Conservation (phyloP, 495 filamentous ascomycete species). For the Podospora didyma region DNA sequence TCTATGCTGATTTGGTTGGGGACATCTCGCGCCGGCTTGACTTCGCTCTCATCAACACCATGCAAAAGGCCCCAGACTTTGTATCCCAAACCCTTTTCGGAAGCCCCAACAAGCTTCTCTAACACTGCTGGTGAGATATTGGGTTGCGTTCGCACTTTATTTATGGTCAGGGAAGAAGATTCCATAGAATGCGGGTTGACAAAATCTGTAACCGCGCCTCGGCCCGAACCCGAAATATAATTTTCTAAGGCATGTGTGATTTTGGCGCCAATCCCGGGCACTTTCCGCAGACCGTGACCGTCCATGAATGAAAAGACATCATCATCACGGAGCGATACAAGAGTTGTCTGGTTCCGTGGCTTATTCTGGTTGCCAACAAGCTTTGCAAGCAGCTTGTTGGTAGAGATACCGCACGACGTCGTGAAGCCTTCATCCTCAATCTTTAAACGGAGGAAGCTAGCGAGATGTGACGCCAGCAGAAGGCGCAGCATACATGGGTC, state of each 20-base stretch:
- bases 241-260: conserved; percentile 65
- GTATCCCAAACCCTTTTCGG: conserved; percentile 61
- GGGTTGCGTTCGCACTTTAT: conserved; percentile 57
- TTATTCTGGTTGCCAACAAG: conserved; percentile 81
- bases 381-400: conserved; percentile 80
- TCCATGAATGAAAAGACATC: conserved; percentile 66
- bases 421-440: conserved; percentile 82
- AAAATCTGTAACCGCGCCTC: background rate
- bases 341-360: conserved; percentile 78
- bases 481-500: conserved; percentile 48
- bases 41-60: conserved; percentile 61
- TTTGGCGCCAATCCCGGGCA: conserved; percentile 83
- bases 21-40: conserved; percentile 64
- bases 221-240: conserved; percentile 48
- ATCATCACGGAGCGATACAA: conserved; percentile 60
- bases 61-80: conserved; percentile 60
- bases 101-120: conserved; percentile 64
- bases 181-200: conserved; percentile 35
- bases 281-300: conserved; percentile 67
- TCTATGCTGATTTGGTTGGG: conserved; percentile 93
- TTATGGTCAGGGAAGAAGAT: conserved; percentile 52
- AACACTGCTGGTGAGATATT: conserved; percentile 57
- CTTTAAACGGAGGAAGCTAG: conserved; percentile 61
- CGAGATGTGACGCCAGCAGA: conserved; percentile 70
- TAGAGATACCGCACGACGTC: conserved; percentile 80